These are phyloP conservation scores for Cucurbita ficifolia DNA, from an alignment of 306 rosid species.

Conservation along the genomic window DNA sequence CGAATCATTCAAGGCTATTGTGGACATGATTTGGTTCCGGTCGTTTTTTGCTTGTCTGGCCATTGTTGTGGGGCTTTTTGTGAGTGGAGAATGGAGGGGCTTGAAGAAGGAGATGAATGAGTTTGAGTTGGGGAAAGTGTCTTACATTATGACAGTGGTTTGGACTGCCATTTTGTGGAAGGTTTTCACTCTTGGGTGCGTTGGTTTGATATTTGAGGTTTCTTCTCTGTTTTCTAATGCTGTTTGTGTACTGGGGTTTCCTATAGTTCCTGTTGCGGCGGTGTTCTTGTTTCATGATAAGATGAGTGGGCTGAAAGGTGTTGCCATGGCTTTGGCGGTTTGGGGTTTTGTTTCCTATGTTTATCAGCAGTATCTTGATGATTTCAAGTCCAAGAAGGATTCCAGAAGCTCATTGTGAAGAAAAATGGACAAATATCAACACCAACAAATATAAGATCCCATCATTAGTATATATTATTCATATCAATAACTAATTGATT, in stretches of 20 bases:
- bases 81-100: conserved; percentile 24
- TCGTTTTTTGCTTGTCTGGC: conserved; percentile 12
- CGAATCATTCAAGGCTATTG: conserved; percentile 9
- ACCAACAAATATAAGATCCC: too few relatives aligned
- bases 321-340: conserved; percentile 23
- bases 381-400: not conserved
- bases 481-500: too few relatives aligned
- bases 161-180: conserved; percentile 24
- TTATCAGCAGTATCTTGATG: conserved; percentile 28
- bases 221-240: conserved; percentile 35
- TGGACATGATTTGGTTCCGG: conserved; percentile 18
- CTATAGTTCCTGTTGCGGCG: conserved; percentile 28
- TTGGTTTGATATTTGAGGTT: conserved; percentile 28
- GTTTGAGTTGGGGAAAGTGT: conserved; percentile 20
- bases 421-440: not conserved
- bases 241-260: conserved; percentile 17
- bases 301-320: conserved; percentile 26
- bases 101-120: conserved; percentile 25
- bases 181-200: conserved; percentile 8
- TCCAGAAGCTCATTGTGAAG: not conserved
- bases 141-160: conserved; percentile 19
- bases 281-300: conserved; percentile 25
- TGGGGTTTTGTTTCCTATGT: conserved; percentile 37
- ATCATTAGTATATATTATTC: not conserved
- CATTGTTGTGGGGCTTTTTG: conserved; percentile 24